These are phyloP conservation scores for Heritiera littoralis DNA, from an alignment of 345 rosid species.

Conservation along the genomic window DNA sequence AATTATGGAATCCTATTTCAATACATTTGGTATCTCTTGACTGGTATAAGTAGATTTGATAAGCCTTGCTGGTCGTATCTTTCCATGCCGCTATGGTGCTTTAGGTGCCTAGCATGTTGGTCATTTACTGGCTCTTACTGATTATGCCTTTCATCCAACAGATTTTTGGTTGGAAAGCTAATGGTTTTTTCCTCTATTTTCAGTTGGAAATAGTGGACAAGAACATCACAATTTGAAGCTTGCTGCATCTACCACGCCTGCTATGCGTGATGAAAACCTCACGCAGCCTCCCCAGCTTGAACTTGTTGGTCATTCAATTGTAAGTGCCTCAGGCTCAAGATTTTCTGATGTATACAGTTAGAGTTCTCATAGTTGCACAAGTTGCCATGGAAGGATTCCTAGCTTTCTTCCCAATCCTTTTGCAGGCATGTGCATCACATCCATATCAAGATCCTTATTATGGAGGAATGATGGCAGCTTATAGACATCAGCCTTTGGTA, in stretches of 20 bases:
- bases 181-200: conserved; percentile 26
- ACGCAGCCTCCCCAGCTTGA: conserved; percentile 76
- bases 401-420: conserved; percentile 32
- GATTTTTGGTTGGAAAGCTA: conserved; percentile 8
- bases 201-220: conserved; percentile 50
- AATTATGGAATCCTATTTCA: neutral
- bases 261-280: conserved; percentile 48
- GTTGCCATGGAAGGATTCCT: conserved; percentile 27
- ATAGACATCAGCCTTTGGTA: conserved; percentile 91
- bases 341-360: conserved; percentile 14
- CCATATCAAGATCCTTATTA: conserved; percentile 84
- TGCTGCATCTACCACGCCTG: conserved; percentile 39
- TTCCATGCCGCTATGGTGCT: neutral
- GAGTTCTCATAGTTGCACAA: conserved; percentile 20
- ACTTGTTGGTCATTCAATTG: conserved; percentile 94
- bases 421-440: conserved; percentile 90
- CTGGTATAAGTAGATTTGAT: neutral
- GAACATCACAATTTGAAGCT: conserved; percentile 47
- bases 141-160: neutral
- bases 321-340: conserved; percentile 42
- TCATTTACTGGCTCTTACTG: neutral
- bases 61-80: neutral
- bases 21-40: neutral
- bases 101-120: neutral
- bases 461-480: conserved; percentile 81